Evolutionary conservation across 2,329 filamentous ascomycete genomes (phyloP), one percentile per base, ranked within the genome.

Genomic region (Zymoseptoria pseudotritici): DNA sequence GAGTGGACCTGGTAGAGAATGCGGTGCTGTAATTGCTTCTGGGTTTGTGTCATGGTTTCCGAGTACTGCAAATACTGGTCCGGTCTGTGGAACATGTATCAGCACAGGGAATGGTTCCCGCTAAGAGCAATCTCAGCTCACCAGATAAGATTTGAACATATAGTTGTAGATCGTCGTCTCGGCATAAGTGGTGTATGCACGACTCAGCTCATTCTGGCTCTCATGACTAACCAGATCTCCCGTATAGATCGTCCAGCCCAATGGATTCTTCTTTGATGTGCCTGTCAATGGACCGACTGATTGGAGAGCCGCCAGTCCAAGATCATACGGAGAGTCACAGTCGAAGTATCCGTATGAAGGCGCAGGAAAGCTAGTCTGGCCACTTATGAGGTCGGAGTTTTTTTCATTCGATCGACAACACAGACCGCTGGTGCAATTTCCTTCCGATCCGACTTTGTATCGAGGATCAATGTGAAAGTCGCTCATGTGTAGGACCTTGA

Each of bases 11-110:
- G 81, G 81, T 8, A 85, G 71, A 29, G 70, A 78, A 63, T 83
- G 79, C 2, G 82, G 80, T 6, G 78, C 75, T 63, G 83, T 79
- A 24, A 82, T 79, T 21, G 78, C 80, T 58, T 79, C 77, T 1
- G 82, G 82, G 59, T 77, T 82, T 10, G 76, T 79, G 65, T 85
- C 82, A 59, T 85, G 82, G 62, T 85, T 85, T 1, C 83, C 83
- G 1, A 85, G 75, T 0, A 80, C 81, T 0, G 79, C 71, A 61
- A 83, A 85, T 3, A 85, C 77, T 3, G 83, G 82, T 0, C 81
- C 80, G 2, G 78, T 79, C 42, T 55, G 8, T 8, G 29, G 10
- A 31, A 46, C 11, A 9, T 36, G 29, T 36, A 9, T 13, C 7
- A 36, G 8, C 29, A 36, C 29, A 9, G 29, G 2, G 29, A 36